Evolutionary conservation across 1,284 basidiomycete genomes (phyloP).

Genomic region (Lignosus rhinocerotis): DNA sequence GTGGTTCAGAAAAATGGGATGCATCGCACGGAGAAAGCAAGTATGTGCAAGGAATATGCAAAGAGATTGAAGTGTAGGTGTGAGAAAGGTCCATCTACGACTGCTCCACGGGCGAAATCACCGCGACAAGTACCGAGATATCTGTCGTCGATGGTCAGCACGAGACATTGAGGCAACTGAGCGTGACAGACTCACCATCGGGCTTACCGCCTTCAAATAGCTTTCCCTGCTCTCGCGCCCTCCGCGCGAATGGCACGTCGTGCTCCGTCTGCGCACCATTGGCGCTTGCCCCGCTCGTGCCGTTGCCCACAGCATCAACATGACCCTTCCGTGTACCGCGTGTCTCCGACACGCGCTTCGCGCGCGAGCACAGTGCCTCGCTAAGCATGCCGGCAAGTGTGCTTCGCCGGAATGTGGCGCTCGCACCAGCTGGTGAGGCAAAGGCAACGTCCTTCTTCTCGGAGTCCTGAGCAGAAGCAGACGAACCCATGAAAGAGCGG

Average conservation of each 20-base stretch:
- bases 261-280: conserved; percentile 33
- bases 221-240: conserved; percentile 64
- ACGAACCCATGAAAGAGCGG: conserved; percentile 36
- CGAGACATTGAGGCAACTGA: neutral
- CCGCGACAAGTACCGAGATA: conserved; percentile 53
- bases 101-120: conserved; percentile 30
- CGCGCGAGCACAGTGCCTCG: conserved; percentile 73
- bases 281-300: neutral
- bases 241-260: conserved; percentile 69
- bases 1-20: too few species aligned
- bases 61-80: neutral
- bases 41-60: too few species aligned
- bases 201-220: conserved; percentile 71
- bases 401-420: conserved; percentile 44
- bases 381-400: conserved; percentile 66
- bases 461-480: neutral
- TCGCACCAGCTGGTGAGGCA: conserved; percentile 12
- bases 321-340: conserved; percentile 17
- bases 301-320: neutral
- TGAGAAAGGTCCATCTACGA: neutral
- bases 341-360: conserved; percentile 58
- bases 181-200: conserved; percentile 51
- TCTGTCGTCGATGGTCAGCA: conserved; percentile 39
- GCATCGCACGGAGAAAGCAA: too few species aligned
- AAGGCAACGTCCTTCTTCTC: neutral